These are phyloP conservation scores for Fusarium buharicum DNA, from an alignment of 2,329 filamentous ascomycete species.

Conservation along the genomic window DNA sequence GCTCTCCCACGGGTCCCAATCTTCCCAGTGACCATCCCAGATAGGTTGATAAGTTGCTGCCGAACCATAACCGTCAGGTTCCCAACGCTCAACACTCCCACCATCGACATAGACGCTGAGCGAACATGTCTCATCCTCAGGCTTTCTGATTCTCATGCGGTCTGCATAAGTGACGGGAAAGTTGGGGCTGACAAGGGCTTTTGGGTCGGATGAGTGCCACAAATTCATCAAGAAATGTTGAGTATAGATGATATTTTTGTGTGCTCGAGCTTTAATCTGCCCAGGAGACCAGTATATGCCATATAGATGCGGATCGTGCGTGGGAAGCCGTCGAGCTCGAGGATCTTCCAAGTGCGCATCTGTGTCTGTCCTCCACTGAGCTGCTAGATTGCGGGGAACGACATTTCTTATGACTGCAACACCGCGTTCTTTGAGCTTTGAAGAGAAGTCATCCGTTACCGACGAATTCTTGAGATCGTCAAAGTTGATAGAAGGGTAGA, in stretches of 20 bases:
- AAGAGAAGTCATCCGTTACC: conserved; percentile 43
- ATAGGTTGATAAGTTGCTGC: conserved; percentile 72
- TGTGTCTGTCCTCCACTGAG: conserved; percentile 62
- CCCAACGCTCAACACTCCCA: conserved; percentile 75
- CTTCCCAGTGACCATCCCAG: conserved; percentile 76
- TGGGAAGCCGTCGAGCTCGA: conserved; percentile 47
- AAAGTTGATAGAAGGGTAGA: conserved; percentile 57
- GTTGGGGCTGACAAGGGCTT: conserved; percentile 55
- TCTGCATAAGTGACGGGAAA: conserved; percentile 71
- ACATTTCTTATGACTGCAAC: conserved; percentile 50
- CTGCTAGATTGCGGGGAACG: conserved; percentile 43
- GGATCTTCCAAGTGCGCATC: conserved; percentile 65
- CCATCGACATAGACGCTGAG: conserved; percentile 71
- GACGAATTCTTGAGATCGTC: conserved; percentile 49
- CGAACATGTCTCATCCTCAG: conserved; percentile 65
- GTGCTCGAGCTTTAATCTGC: conserved; percentile 54
- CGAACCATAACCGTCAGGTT: conserved; percentile 68
- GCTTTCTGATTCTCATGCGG: conserved; percentile 62
- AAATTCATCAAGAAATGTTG: conserved; percentile 61
- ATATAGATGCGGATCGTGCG: conserved; percentile 48
- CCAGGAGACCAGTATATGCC: conserved; percentile 56
- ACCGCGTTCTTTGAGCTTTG: conserved; percentile 46
- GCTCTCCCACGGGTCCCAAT: conserved; percentile 80
- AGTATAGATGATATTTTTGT: conserved; percentile 52
- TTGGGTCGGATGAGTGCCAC: conserved; percentile 50